Evolutionary conservation across 2,329 filamentous ascomycete genomes (phyloP), one percentile per base, ranked within the genome.

Genomic region (Falciphora oryzae): DNA sequence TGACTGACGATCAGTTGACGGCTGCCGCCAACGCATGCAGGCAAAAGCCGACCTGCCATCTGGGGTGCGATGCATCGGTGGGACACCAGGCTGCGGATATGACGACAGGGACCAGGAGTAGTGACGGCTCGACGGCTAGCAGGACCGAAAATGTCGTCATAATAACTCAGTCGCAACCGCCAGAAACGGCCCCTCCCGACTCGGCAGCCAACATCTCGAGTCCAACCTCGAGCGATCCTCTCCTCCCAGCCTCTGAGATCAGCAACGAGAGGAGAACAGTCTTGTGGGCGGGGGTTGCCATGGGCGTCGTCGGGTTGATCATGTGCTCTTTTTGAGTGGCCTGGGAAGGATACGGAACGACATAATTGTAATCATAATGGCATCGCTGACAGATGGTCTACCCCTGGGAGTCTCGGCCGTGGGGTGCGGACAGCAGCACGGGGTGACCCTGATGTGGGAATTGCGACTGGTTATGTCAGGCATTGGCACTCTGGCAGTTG

Each of bases 281-380:
- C 57, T 61, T 67, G 8, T 72, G 69, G 68, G 71, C 70, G 67
- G 64, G 63, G 5, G 56, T 68, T 59, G 72, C 68, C 18, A 73
- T 73, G 5, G 69, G 68, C 22, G 66, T 67, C 11, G 70, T 73
- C 28, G 71, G 67, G 1, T 62, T 71, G 18, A 70, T 71, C 32
- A 72, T 72, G 71, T 65, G 68, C 27, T 68, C 67, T 14, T 72
- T 71, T 65, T 73, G 66, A 71, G n/a, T 56, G n/a, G n/a, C 13
- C 35, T 16, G n/a, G 25, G 10, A 18, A n/a, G 16, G 3, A 8
- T n/a, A 61, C 31, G 16, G 31, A 31, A 31, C 27, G 27, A 53
- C 44, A 53, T 38, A 60, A 60, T 60, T 25, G 29, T 60, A 60
- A 60, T 60, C 5, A 28, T 60, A 60, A 60, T 60, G 58, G 13